A percentile compares a stretch with the other conserved stretches of the same genome.
These are phyloP conservation scores for Hansenula lynferdii DNA, from an alignment of 1,139 yeast genomes.

Conservation along the genomic window DNA sequence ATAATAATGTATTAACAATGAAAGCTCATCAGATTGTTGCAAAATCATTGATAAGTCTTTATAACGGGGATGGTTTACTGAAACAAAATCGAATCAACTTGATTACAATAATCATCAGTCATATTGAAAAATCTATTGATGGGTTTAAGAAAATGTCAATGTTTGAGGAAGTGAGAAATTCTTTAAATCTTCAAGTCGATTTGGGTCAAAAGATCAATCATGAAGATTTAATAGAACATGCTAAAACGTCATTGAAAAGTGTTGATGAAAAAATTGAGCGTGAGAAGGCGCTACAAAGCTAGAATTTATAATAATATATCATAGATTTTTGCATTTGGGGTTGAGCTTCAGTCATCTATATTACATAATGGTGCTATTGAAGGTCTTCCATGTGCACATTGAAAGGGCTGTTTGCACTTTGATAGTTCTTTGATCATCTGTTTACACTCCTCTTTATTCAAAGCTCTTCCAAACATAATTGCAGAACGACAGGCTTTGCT, in stretches of 20 bases:
- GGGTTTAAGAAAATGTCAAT: constrained; percentile 36
- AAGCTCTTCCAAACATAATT: constrained; percentile 63
- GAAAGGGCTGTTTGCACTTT: constrained; percentile 58
- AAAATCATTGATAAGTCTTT: constrained; percentile 18
- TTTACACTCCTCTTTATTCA: constrained; percentile 41
- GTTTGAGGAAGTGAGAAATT: constrained; percentile 32
- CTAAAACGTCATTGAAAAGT: constrained; percentile 29
- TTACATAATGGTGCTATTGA: constrained; percentile 55
- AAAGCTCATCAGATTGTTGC: constrained; percentile 37
- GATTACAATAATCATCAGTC: constrained; percentile 27
- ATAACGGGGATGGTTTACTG: constrained; percentile 1
- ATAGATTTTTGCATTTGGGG: background rate
- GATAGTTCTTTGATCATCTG: constrained; percentile 37
- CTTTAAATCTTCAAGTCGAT: constrained; percentile 23
- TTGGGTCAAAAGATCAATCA: constrained; percentile 24
- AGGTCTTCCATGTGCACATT: constrained; percentile 89
- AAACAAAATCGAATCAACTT: constrained; percentile 4
- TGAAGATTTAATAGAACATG: constrained; percentile 31
- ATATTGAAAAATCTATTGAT: constrained; percentile 36
- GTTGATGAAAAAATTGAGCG: constrained; percentile 17
- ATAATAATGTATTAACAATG: constrained; percentile 32
- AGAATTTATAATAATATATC: background rate
- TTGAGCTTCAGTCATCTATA: constrained; percentile 6
- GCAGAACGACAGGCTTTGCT: constrained; percentile 71
- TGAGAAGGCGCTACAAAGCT: background rate